These are phyloP conservation scores for Mycena crocata DNA, from an alignment of 768 basidiomycete genomes.

Conservation along the genomic window DNA sequence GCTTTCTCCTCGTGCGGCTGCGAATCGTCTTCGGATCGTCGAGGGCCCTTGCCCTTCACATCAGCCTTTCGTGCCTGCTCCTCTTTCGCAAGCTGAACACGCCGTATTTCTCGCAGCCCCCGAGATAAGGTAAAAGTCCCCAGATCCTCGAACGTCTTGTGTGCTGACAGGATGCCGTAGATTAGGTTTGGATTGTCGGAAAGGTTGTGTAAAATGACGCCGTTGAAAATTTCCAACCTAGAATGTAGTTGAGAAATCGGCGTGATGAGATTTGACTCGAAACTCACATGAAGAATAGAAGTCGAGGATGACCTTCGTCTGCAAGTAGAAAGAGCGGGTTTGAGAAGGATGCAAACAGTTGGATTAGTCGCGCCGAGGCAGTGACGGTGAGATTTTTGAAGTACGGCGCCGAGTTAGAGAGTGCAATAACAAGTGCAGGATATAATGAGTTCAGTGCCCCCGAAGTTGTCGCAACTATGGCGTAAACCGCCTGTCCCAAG, in stretches of 20 bases:
- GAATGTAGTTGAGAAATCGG: not conserved
- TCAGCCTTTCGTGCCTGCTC: slow-evolving; percentile 63
- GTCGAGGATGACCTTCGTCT: slow-evolving; percentile 94
- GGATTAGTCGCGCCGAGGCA: slow-evolving; percentile 85
- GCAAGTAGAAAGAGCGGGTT: slow-evolving; percentile 89
- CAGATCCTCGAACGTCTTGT: slow-evolving; percentile 88
- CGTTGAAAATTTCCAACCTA: slow-evolving; percentile 93
- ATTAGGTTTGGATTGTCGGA: slow-evolving; percentile 89
- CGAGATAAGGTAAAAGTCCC: slow-evolving; percentile 90
- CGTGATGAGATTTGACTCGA: not conserved
- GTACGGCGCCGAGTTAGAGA: slow-evolving; percentile 91
- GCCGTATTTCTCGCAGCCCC: slow-evolving; percentile 88
- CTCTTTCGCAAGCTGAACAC: slow-evolving; percentile 77
- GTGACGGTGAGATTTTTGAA: slow-evolving; percentile 84
- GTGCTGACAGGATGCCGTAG: slow-evolving; percentile 86
- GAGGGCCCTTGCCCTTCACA: slow-evolving; percentile 53
- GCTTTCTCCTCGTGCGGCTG: slow-evolving; percentile 74
- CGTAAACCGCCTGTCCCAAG: slow-evolving; percentile 79
- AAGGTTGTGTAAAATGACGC: slow-evolving; percentile 81
- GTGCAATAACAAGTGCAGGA: slow-evolving; percentile 90
- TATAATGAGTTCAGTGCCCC: slow-evolving; percentile 86
- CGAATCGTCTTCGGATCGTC: slow-evolving; percentile 47
- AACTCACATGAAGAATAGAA: slow-evolving; percentile 90
- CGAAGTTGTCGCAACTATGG: slow-evolving; percentile 89
- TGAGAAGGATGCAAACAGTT: slow-evolving; percentile 92